Base-by-base conservation (phyloP, 2,329 filamentous ascomycete species). In the Trichoderma citrinoviride region DNA sequence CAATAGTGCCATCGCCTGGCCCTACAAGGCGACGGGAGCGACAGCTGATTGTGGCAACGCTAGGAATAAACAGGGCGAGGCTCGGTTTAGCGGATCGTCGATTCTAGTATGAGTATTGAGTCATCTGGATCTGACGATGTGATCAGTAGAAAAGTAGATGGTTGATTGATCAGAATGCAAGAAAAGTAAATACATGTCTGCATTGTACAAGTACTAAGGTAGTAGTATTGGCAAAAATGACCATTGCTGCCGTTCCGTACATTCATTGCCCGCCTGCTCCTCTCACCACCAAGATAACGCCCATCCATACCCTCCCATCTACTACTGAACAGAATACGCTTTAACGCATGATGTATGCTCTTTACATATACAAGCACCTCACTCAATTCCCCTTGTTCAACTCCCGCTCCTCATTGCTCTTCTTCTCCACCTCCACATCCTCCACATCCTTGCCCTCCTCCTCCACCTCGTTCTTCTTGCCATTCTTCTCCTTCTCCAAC, bases 401-500 rank as follows among this genome's bases (percentile, higher is more conserved):
- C 7, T 43, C 41, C 5, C n/a, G 41, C 40, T 71, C 68, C 56
- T 76, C 74, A 14, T 74, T 72, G 23, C 76, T 70, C 53, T 77
- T 75, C 25, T 75, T 68, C 8, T 76, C 71, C 7, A 76, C 72
- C 0, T 77, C 73, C 6, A 77, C 76, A 7, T 76, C 74, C 7
- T 76, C 75, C 1, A 77, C 76, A 17, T 43, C 56, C 19, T 27
- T 37, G 7, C 77, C 75, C 0, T 81, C 78, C 0, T 79, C 77
- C 2, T 79, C 76, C 3, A 78, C 75, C 12, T 71, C 70, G 23
- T 73, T 70, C 10, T 75, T 73, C 43, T 74, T 75, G 37, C 75
- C 75, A 44, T 76, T 77, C 67, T 79, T 77, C 72, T 87, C 84
- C 66, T 83, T 78, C 67, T 85, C 84, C 37, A 88, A 73, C 17